A percentile compares a stretch with the other conserved stretches of the same genome.
Conservation (phyloP, 768 basidiomycete genomes). For the Naganishia vaughanmartiniae region DNA sequence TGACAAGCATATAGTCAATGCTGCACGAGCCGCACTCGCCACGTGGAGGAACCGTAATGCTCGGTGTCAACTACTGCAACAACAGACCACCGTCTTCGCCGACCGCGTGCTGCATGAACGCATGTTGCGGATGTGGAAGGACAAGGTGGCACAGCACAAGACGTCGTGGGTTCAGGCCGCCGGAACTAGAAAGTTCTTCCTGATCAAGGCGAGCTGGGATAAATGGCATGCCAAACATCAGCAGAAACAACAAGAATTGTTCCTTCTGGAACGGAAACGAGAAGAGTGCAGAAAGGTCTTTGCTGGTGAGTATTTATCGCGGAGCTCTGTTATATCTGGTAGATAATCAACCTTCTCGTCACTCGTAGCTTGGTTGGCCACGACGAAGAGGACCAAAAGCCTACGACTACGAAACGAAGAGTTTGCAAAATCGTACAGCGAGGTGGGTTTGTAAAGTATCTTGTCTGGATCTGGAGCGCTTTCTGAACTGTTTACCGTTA, state of each 20-base stretch:
- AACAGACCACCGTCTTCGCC: background rate
- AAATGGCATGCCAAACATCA: constrained; percentile 19
- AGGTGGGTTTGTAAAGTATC: background rate
- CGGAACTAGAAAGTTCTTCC: constrained; percentile 24
- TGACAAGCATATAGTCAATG: constrained; percentile 16
- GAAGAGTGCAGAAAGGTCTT: constrained; percentile 19
- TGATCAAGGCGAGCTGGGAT: constrained; percentile 7
- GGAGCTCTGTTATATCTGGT: background rate
- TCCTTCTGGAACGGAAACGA: constrained; percentile 19
- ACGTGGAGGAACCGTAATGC: constrained; percentile 11
- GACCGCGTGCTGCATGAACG: constrained; percentile 11
- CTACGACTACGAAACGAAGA: background rate
- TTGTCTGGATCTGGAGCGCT: no score
- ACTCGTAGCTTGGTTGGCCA: background rate
- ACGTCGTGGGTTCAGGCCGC: background rate
- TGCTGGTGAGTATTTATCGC: background rate
- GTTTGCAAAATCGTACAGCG: background rate
- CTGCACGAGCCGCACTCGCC: constrained; percentile 12
- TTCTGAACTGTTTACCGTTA: background rate
- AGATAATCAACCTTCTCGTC: background rate
- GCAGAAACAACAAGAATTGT: constrained; percentile 19
- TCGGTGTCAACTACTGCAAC: background rate
- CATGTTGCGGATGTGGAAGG: background rate
- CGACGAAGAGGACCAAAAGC: constrained; percentile 6
- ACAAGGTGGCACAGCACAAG: background rate